Percentiles rank a stretch among this genome's conserved stretches.
Conservation (phyloP, 177 flowering plant species). For the Vitis hybrid region DNA sequence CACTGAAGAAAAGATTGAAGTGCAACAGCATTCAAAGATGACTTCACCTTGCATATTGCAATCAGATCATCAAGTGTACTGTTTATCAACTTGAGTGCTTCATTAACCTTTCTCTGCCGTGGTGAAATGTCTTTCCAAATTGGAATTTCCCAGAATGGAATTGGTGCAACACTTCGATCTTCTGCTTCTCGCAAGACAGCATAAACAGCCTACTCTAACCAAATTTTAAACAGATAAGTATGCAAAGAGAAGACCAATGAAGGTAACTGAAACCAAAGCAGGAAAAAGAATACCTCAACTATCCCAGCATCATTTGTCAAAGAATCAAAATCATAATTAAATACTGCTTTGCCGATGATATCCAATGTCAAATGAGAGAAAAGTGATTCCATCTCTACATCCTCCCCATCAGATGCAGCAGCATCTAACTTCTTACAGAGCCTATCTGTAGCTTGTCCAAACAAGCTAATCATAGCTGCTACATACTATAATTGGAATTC, state of each 20-base stretch:
- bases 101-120: slow-evolving; percentile 65
- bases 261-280: neutral
- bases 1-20: no score
- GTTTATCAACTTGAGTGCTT: slow-evolving; percentile 79
- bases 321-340: slow-evolving; percentile 96
- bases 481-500: slow-evolving; percentile 61
- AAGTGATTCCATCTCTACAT: slow-evolving; percentile 97
- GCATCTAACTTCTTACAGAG: slow-evolving; percentile 83
- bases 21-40: neutral
- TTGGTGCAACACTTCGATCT: slow-evolving; percentile 78
- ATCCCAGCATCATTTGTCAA: slow-evolving; percentile 89
- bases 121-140: slow-evolving; percentile 98
- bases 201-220: slow-evolving; percentile 79
- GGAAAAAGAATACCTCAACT: slow-evolving; percentile 63
- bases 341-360: slow-evolving; percentile 93
- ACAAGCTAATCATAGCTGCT: slow-evolving; percentile 82
- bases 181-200: slow-evolving; percentile 94
- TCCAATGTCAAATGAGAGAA: slow-evolving; percentile 93
- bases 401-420: slow-evolving; percentile 89
- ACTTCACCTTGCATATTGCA: slow-evolving; percentile 82
- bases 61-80: slow-evolving; percentile 75
- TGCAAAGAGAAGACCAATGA: neutral
- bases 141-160: slow-evolving; percentile 94
- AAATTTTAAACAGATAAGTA: slow-evolving; percentile 9
- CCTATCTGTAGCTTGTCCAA: slow-evolving; percentile 84